These are phyloP conservation scores for Cocos nucifera DNA, from an alignment of 176 grass and related monocot species.

Conservation along the genomic window DNA sequence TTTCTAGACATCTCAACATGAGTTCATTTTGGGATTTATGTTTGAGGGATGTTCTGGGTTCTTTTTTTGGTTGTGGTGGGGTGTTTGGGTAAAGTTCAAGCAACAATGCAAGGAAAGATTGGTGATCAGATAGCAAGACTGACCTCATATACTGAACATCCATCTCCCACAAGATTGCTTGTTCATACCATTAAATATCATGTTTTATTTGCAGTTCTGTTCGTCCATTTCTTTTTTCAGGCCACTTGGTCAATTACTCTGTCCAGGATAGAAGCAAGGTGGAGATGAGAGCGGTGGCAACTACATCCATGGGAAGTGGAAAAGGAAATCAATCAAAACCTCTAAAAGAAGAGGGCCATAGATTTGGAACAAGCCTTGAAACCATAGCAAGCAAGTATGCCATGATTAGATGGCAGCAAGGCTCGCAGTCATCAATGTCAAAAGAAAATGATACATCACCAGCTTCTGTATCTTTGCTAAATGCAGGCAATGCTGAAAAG, in stretches of 20 bases:
- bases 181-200: too few relatives aligned
- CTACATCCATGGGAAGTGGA: constrained; percentile 34
- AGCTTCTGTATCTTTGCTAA: constrained; percentile 65
- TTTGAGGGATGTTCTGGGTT: too few relatives aligned
- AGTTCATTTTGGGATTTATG: too few relatives aligned
- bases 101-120: too few relatives aligned
- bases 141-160: too few relatives aligned
- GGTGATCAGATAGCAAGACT: too few relatives aligned
- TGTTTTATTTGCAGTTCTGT: too few relatives aligned
- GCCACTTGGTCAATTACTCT: not conserved
- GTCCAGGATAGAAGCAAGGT: constrained; percentile 44
- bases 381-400: constrained; percentile 65
- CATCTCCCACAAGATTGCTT: too few relatives aligned
- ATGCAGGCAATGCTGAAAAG: constrained; percentile 33
- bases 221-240: too few relatives aligned
- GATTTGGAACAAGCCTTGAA: constrained; percentile 54
- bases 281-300: constrained; percentile 44
- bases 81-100: too few relatives aligned
- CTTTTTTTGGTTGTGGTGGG: too few relatives aligned
- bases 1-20: too few relatives aligned
- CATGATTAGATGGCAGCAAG: constrained; percentile 58
- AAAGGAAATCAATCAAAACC: constrained; percentile 32
- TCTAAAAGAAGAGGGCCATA: constrained; percentile 5
- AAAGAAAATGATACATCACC: constrained; percentile 44
- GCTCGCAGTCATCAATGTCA: constrained; percentile 20